Conservation (phyloP, 345 rosid species). For the Microcos paniculata region DNA sequence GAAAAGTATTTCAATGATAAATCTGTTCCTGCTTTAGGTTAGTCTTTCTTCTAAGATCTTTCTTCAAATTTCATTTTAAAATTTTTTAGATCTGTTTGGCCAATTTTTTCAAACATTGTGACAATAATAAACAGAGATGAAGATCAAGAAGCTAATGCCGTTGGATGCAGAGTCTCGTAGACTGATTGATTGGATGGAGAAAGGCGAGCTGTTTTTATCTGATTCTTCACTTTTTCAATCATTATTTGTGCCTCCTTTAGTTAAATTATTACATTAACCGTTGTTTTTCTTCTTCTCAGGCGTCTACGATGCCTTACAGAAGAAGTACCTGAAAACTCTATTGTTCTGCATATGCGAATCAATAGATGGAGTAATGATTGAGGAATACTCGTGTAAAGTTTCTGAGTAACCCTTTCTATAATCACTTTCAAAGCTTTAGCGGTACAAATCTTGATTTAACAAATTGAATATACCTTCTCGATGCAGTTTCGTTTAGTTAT, state of each 20-base stretch:
- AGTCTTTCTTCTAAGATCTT: not conserved
- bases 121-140: constrained; percentile 57
- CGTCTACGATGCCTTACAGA: constrained; percentile 91
- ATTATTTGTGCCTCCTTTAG: not conserved
- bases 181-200: constrained; percentile 99
- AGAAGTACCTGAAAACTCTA: constrained; percentile 83
- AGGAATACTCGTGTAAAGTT: constrained; percentile 81
- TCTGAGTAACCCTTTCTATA: not conserved
- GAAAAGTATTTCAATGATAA: constrained; percentile 95
- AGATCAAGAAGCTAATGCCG: constrained; percentile 98
- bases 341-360: constrained; percentile 85
- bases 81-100: not conserved
- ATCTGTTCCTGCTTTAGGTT: constrained; percentile 95
- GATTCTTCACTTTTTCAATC: not conserved
- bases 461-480: constrained; percentile 16
- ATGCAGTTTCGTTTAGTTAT: constrained; percentile 91
- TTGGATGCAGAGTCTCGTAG: constrained; percentile 93
- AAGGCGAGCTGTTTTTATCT: constrained; percentile 49
- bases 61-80: not conserved
- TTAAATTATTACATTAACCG: not conserved
- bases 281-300: constrained; percentile 38
- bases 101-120: not conserved
- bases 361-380: constrained; percentile 77
- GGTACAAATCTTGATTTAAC: constrained; percentile 16
- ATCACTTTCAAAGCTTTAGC: not conserved